A percentile compares a stretch with the other conserved stretches of the same genome.
These are phyloP conservation scores for Chaetomium sp. DNA, from an alignment of 2,329 filamentous ascomycete species.

Conservation along the genomic window DNA sequence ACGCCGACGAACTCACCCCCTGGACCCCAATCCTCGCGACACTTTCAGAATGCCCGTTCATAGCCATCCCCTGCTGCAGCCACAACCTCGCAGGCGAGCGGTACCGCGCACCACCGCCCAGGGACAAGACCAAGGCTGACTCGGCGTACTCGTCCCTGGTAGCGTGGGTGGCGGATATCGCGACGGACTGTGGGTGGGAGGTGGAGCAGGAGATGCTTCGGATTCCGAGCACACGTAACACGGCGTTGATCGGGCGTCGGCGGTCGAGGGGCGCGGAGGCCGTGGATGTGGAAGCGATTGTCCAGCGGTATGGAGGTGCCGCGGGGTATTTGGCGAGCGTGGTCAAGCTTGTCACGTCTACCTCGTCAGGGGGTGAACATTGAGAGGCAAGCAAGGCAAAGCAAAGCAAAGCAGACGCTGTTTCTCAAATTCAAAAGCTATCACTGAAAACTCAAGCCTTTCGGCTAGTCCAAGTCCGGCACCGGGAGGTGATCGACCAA, in stretches of 20 bases:
- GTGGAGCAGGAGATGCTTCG: conserved; percentile 79
- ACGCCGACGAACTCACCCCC: conserved; percentile 89
- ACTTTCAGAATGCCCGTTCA: conserved; percentile 70
- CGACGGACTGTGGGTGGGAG: conserved; percentile 64
- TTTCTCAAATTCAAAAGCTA: background rate
- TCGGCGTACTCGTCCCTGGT: conserved; percentile 82
- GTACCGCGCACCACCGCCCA: conserved; percentile 60
- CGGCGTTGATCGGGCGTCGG: conserved; percentile 65
- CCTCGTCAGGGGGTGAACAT: conserved; percentile 1
- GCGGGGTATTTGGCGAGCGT: conserved; percentile 55
- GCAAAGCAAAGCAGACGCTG: conserved; percentile 1
- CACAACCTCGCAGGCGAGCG: conserved; percentile 71
- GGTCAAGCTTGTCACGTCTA: conserved; percentile 45
- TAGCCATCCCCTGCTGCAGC: conserved; percentile 93
- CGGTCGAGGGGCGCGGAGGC: conserved; percentile 27
- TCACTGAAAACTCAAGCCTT: background rate
- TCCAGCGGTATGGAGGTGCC: conserved; percentile 48
- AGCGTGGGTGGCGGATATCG: conserved; percentile 66
- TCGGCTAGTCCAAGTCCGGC: conserved; percentile 51
- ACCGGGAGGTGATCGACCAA: conserved; percentile 71
- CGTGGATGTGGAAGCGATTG: conserved; percentile 38
- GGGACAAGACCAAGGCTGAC: conserved; percentile 41
- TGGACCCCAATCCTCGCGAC: conserved; percentile 90
- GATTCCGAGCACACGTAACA: conserved; percentile 88
- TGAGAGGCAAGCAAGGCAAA: background rate